Evolutionary conservation across 2,329 filamentous ascomycete species (phyloP).

Genomic region (Aureobasidium subglaciale): DNA sequence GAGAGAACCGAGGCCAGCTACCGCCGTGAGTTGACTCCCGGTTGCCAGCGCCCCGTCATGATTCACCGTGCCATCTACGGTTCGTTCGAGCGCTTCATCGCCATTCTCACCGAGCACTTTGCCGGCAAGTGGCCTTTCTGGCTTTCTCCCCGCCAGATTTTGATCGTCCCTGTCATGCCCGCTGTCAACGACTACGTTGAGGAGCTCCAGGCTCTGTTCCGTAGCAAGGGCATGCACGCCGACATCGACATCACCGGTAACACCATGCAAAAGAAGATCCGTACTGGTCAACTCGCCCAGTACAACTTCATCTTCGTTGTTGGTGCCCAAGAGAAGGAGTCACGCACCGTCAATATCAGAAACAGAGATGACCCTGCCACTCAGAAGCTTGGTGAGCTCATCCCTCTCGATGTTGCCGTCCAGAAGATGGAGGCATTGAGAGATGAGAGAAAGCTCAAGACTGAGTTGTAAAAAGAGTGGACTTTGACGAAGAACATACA

Average conservation of each 20-base stretch:
- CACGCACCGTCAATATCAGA: slow-evolving; percentile 54
- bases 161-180: slow-evolving; percentile 71
- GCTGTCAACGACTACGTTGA: slow-evolving; percentile 65
- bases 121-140: slow-evolving; percentile 86
- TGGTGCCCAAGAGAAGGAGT: slow-evolving; percentile 54
- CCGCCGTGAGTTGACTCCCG: slow-evolving; percentile 51
- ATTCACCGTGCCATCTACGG: slow-evolving; percentile 76
- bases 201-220: slow-evolving; percentile 64
- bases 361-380: slow-evolving; percentile 57
- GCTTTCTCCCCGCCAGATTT: slow-evolving; percentile 75
- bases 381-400: slow-evolving; percentile 55
- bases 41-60: slow-evolving; percentile 76
- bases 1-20: slow-evolving; percentile 20
- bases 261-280: slow-evolving; percentile 85
- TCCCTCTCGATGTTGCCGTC: slow-evolving; percentile 54
- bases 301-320: slow-evolving; percentile 80
- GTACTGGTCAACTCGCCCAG: slow-evolving; percentile 69
- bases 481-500: not conserved
- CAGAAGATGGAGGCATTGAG: slow-evolving; percentile 43
- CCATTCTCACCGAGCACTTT: slow-evolving; percentile 76
- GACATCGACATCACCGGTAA: slow-evolving; percentile 67
- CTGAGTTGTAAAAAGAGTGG: slow-evolving; percentile 21
- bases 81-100: slow-evolving; percentile 62
- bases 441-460: slow-evolving; percentile 35
- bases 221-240: slow-evolving; percentile 60